Evolutionary conservation across 192 early-diverging fungal species (phyloP).

Genomic region (Gigaspora rosea): DNA sequence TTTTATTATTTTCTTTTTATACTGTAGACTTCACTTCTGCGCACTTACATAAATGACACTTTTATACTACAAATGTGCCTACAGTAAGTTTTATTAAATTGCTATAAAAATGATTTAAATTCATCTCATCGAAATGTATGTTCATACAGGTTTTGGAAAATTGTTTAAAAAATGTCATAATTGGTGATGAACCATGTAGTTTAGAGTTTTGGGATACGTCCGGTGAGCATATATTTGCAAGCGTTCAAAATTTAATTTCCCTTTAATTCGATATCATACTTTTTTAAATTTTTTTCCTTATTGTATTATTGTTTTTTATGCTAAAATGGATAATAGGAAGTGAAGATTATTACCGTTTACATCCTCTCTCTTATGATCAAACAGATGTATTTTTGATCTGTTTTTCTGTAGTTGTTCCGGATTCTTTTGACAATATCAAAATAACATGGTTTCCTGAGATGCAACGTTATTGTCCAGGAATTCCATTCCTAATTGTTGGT

Average conservation of each 20-base stretch:
- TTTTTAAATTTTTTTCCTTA: too few species aligned
- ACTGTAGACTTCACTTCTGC: conserved; percentile 84
- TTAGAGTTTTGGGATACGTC: conserved; percentile 95
- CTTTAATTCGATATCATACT: not conserved
- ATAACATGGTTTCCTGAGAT: conserved; percentile 98
- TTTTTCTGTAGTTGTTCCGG: conserved; percentile 88
- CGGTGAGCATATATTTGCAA: conserved; percentile 37
- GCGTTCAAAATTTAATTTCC: not conserved
- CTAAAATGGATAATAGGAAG: conserved; percentile 55
- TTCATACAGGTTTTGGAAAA: conserved; percentile 86
- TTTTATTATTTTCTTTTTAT: not conserved
- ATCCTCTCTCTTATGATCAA: conserved; percentile 91
- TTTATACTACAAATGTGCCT: conserved; percentile 94
- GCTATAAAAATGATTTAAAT: not conserved
- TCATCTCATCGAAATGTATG: too few species aligned
- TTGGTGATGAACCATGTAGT: conserved; percentile 95
- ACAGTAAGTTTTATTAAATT: conserved; percentile 64
- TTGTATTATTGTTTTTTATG: not conserved
- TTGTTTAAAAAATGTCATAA: conserved; percentile 99
- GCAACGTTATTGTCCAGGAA: conserved; percentile 93
- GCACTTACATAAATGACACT: conserved; percentile 95
- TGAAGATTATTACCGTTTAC: conserved; percentile 93
- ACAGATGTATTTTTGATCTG: conserved; percentile 95
- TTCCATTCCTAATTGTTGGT: conserved; percentile 93
- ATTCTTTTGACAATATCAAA: conserved; percentile 93